Conservation (phyloP, 352 stramenopile genomes). For the Phytophthora nicotianae region DNA sequence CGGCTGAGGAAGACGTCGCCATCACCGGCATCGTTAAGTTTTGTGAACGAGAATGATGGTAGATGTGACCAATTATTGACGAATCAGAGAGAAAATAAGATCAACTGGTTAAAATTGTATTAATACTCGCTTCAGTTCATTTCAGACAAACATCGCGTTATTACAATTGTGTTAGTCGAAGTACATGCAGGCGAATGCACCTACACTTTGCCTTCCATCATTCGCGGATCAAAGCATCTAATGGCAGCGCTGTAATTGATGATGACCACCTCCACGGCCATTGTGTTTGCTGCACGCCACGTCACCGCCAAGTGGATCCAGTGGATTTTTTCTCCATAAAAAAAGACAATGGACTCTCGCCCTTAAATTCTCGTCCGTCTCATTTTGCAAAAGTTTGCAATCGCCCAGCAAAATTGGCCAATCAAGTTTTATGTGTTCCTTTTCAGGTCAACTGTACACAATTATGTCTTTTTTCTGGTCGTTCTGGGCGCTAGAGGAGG, state of each 20-base stretch:
- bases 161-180: conserved; percentile 4
- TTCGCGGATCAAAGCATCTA: background rate
- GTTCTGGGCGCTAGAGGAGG: background rate
- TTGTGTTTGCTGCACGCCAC: background rate
- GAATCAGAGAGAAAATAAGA: conserved; percentile 4
- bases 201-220: conserved; percentile 6
- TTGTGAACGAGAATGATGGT: conserved; percentile 29
- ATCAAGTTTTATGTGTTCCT: conserved; percentile 10
- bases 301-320: background rate
- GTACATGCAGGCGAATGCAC: conserved; percentile 1
- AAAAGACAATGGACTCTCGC: conserved; percentile 6
- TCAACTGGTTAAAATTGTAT: background rate
- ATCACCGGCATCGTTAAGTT: conserved; percentile 27
- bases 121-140: too few relatives aligned
- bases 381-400: too few relatives aligned
- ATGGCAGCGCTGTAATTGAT: background rate
- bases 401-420: background rate
- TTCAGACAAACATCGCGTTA: too few relatives aligned
- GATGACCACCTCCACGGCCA: background rate
- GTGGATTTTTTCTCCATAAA: conserved; percentile 8
- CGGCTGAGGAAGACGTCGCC: conserved; percentile 34
- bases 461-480: conserved; percentile 3
- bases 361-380: background rate
- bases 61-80: background rate
- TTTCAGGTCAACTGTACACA: conserved; percentile 15